Evolutionary conservation across 306 rosid genomes (phyloP).

Genomic region (Citrullus mucosospermus): DNA sequence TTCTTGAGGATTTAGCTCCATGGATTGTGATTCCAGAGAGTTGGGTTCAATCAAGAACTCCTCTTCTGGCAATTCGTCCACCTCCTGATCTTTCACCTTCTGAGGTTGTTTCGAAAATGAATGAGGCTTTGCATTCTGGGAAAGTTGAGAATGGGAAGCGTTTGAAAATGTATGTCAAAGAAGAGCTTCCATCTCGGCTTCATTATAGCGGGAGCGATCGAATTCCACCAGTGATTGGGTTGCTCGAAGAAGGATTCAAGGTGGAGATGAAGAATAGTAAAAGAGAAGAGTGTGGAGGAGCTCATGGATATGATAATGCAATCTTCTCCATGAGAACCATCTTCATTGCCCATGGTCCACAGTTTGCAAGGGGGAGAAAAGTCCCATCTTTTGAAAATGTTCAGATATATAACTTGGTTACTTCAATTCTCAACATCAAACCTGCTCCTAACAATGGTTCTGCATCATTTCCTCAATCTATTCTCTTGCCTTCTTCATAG

Average conservation of each 20-base stretch:
- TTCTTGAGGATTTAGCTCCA: conserved; percentile 56
- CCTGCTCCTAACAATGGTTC: conserved; percentile 93
- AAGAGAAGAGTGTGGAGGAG: conserved; percentile 74
- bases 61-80: conserved; percentile 65
- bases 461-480: conserved; percentile 39
- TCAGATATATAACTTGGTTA: conserved; percentile 79
- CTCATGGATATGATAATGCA: conserved; percentile 89
- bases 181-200: conserved; percentile 73
- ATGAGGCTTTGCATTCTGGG: conserved; percentile 64
- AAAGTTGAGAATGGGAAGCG: conserved; percentile 67
- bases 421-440: conserved; percentile 60
- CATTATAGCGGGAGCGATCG: conserved; percentile 58
- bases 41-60: conserved; percentile 61
- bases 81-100: conserved; percentile 27
- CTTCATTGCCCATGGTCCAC: conserved; percentile 92
- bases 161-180: conserved; percentile 66
- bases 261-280: conserved; percentile 55
- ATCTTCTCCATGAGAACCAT: conserved; percentile 90
- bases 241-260: conserved; percentile 74
- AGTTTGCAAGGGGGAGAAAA: conserved; percentile 71
- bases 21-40: conserved; percentile 49
- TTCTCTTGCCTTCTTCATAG: conserved; percentile 48
- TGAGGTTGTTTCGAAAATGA: conserved; percentile 57
- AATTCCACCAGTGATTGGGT: conserved; percentile 66
- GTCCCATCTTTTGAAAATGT: conserved; percentile 89